A percentile compares a stretch with the other conserved stretches of the same genome.
Conservation (phyloP, 164 flowering plant species). For the Vitis labrusca region DNA sequence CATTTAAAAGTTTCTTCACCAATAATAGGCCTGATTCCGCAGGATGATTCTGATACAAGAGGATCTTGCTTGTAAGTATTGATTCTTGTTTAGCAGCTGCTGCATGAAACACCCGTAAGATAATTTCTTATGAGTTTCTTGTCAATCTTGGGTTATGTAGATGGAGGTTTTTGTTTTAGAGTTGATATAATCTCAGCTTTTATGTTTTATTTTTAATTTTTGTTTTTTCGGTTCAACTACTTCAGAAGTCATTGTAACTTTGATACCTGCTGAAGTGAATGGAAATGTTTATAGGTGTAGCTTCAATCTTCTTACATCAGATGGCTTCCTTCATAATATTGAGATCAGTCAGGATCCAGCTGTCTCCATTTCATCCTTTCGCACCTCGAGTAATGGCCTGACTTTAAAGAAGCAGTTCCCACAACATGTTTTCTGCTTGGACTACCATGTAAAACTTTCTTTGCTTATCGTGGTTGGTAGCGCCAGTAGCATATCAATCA, state of each 20-base stretch:
- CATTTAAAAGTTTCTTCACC: slow-evolving; percentile 55
- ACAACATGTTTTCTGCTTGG: slow-evolving; percentile 51
- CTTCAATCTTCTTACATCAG: slow-evolving; percentile 68
- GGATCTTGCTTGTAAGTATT: slow-evolving; percentile 70
- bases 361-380: slow-evolving; percentile 38
- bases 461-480: slow-evolving; percentile 60
- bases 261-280: slow-evolving; percentile 10
- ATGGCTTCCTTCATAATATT: slow-evolving; percentile 69
- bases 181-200: not conserved
- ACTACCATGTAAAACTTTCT: slow-evolving; percentile 51
- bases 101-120: not conserved
- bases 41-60: slow-evolving; percentile 35
- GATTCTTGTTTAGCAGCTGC: not conserved
- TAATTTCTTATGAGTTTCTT: not conserved
- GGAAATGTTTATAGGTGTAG: slow-evolving; percentile 53
- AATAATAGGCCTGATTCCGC: slow-evolving; percentile 56
- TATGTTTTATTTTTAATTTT: not conserved
- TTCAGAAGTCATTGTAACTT: not conserved
- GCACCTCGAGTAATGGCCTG: slow-evolving; percentile 24
- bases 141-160: not conserved
- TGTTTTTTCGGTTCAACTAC: not conserved
- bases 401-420: slow-evolving; percentile 41
- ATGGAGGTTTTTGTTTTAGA: not conserved
- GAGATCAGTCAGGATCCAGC: slow-evolving; percentile 64
- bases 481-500: slow-evolving; percentile 20